Evolutionary conservation across 2,329 filamentous ascomycete species (phyloP), one percentile per base, ranked within the genome.

Genomic region (Chaetomium globosum): DNA sequence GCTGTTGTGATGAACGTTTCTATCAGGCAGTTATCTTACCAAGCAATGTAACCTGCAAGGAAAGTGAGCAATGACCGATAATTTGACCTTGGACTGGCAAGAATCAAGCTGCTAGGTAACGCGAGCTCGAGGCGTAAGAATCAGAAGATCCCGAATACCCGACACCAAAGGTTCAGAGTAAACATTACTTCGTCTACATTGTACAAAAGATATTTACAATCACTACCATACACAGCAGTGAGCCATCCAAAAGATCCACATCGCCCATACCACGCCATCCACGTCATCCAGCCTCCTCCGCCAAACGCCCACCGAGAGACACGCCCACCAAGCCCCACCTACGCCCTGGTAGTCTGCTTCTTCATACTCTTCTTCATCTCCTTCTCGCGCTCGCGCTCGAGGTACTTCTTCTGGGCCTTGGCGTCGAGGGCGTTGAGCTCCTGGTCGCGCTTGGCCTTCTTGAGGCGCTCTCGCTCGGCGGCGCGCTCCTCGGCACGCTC

Each of bases 391-490:
- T 94, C 91, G 78, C 87, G 90, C 72, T 93, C 91, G 63, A 94
- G 83, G 76, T 88, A 94, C 80, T 92, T 93, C 82, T 91, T 91
- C 83, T 94, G 91, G 67, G 90, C 89, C 78, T 93, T 92, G 63
- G 91, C 90, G 73, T 89, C 89, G 73, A 94, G 84, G 13, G 84
- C 84, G 73, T 88, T 90, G 69, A 95, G 83, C 75, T 93, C 88
- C 71, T 89, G 87, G 73, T 97, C 94, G 61, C 93, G 87, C 85
- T 98, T 96, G 74, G 90, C 87, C 81, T 97, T 97, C 79, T 89
- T 93, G 76, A 89, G 81, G 78, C 86, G 87, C 75, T 92, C 89
- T 68, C 89, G 84, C 80, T 92, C 89, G 23, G 83, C 72, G 55
- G 87, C 85, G 28, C 91, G 83, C 81, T 93, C 89, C 80, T 93